Conservation (phyloP, 352 stramenopile species). For the Phytophthora cryptogea region DNA sequence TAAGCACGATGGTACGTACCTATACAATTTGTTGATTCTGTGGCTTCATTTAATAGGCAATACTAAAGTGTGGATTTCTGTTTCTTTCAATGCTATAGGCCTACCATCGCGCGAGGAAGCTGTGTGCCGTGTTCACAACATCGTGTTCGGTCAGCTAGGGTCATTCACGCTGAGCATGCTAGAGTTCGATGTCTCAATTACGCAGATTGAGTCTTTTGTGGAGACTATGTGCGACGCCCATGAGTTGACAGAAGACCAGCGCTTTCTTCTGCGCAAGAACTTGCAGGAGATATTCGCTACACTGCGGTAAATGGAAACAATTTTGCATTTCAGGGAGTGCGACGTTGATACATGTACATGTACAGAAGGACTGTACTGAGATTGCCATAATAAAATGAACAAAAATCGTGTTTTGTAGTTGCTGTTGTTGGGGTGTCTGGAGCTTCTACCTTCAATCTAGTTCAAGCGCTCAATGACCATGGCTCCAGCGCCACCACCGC, state of each 20-base stretch:
- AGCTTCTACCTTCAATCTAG: slow-evolving; percentile 29
- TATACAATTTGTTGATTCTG: background rate
- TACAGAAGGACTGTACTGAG: slow-evolving; percentile 15
- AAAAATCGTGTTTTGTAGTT: background rate
- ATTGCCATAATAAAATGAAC: slow-evolving; percentile 5
- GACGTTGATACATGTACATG: slow-evolving; percentile 7
- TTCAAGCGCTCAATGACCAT: slow-evolving; percentile 94
- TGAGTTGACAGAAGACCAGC: slow-evolving; percentile 86
- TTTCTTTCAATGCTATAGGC: slow-evolving; percentile 26
- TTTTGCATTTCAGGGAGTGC: slow-evolving; percentile 16
- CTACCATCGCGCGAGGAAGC: slow-evolving; percentile 77
- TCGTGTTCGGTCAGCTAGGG: slow-evolving; percentile 84
- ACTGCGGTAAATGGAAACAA: slow-evolving; percentile 18
- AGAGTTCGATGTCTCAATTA: slow-evolving; percentile 80
- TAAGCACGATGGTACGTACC: slow-evolving; percentile 51
- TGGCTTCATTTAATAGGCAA: background rate
- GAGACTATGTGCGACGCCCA: slow-evolving; percentile 89
- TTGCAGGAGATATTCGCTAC: slow-evolving; percentile 72
- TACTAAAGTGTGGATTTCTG: slow-evolving; percentile 13
- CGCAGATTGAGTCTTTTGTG: slow-evolving; percentile 85
- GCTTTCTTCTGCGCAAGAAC: slow-evolving; percentile 81
- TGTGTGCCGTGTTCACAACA: slow-evolving; percentile 85
- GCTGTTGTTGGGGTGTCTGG: slow-evolving; percentile 2
- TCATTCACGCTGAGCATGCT: slow-evolving; percentile 90
- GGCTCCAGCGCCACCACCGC: slow-evolving; percentile 95